Evolutionary conservation across 306 rosid genomes (phyloP), one percentile per base, ranked within the genome.

Genomic region (Glycine latifolia): DNA sequence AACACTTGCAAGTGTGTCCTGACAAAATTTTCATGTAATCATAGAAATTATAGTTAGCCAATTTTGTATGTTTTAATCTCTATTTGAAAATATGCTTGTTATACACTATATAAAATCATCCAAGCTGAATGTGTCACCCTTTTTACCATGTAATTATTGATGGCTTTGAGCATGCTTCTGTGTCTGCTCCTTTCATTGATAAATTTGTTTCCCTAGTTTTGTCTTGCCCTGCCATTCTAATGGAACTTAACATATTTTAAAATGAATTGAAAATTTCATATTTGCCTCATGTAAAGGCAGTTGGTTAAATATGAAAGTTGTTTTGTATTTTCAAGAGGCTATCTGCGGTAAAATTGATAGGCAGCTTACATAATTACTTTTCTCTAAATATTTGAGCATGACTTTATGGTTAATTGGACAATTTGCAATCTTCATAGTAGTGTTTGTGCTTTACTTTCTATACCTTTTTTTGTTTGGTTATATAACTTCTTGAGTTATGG

Each of bases 401-500:
- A 46, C 4, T 60, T 44, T 53, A 17, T 71, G 78, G 60, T 60
- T 80, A 73, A 7, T 67, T 81, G 73, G 62, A 71, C 26, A 31
- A 44, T 37, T 76, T 73, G 16, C 53, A 20, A 59, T 83, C 69
- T 84, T 67, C 33, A 4, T 58, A 61, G 68, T 79, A 37, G 65
- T 67, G 37, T 35, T 43, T 73, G 14, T 67, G 20, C 39, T 63
- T 77, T 69, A 4, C 54, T 71, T 69, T 44, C 12, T 4, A 15
- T 35, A 47, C 31, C 6, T 6, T 63, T n/a, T 37, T 35, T 65
- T 12, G 3, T 50, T 4, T 73, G 20, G 44, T 73, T 60, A 17
- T 70, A 8, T 53, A 33, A 71, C 79, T 41, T 71, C 12, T 87
- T 52, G 79, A 33, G 70, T 71, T 71, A 76, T 74, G 82, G 78